Base-by-base conservation (phyloP, 495 filamentous ascomycete genomes). In the Hypoxylon crocopeplum region DNA sequence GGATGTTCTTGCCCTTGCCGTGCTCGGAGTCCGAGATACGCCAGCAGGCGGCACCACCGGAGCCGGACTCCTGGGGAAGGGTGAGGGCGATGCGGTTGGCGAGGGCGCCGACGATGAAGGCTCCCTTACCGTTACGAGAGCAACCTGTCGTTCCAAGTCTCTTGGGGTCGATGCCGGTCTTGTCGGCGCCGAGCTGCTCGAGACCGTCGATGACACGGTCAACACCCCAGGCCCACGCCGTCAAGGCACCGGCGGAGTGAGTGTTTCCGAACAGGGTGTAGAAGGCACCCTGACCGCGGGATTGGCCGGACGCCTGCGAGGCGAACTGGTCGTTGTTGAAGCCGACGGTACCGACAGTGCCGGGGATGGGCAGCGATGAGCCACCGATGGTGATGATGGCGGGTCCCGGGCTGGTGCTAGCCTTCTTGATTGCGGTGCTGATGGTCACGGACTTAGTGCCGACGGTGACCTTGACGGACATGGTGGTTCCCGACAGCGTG, bases 61-160 rank as follows among this genome's bases (percentile, higher is more conserved):
- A 73, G 11, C 79, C 81, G 0, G 74, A 77, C 59, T 83, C 79
- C 65, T 82, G 78, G 1, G 81, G 80, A 5, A 82, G 67, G 8
- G 79, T 82, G 13, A 82, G 72, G 1, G 78, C 79, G 38, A 83
- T 79, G 25, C 80, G 74, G 21, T 69, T 66, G 33, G 79, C 78
- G 21, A 83, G 64, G 0, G 79, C 80, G 7, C 79, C 79, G 30
- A 76, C 79, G 13, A 82, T 59, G 47, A 83, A 74, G 36, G 80
- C 79, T 27, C 80, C 80, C 69, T 83, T 82, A 27, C 79, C 79
- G 64, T 83, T 82, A 30, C 79, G 75, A 21, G 77, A 80, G 64
- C 79, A 83, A 7, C 79, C 80, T 2, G 78, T 80, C 13, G 81
- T 79, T 39, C 76, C 80, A 33, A 82, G 67, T 12, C 74, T 69